Percentiles rank a stretch among this genome's conserved stretches.
phyloP scores from a whole-genome alignment of 441 rosid genomes.

The Gossypium schwendimanii region DNA sequence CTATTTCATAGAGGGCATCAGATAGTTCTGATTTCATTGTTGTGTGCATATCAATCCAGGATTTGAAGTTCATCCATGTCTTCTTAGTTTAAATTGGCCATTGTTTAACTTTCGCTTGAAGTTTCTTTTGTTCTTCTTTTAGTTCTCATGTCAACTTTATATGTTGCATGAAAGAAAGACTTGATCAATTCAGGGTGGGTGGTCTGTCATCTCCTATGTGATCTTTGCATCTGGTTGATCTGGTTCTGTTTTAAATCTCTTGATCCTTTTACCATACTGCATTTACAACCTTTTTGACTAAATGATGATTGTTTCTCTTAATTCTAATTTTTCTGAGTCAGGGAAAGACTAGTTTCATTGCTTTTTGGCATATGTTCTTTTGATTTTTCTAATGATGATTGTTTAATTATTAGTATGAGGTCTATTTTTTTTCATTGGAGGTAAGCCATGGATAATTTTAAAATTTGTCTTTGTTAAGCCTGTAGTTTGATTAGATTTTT shows the following conservation, averaged over 20 bases:
- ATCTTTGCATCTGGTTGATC: neutral
- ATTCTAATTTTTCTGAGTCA: neutral
- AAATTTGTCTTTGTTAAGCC: neutral
- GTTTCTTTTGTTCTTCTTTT: neutral
- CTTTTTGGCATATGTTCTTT: neutral
- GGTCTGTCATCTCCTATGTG: neutral
- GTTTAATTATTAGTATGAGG: neutral
- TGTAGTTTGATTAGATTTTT: neutral
- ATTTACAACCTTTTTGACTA: neutral
- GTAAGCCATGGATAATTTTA: neutral
- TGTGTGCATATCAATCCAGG: neutral
- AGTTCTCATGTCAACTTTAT: neutral
- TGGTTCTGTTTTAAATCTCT: neutral
- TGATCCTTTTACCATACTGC: neutral
- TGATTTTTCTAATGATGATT: neutral
- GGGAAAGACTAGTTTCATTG: neutral
- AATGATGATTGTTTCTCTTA: neutral
- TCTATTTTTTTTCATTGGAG: neutral
- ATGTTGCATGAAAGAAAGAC: neutral
- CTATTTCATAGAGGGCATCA: neutral
- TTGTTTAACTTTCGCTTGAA: neutral
- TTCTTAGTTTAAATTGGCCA: neutral
- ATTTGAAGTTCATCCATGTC: neutral
- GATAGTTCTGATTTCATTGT: neutral
- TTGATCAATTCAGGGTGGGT: neutral